Conservation (phyloP, 495 filamentous ascomycete genomes). For the Chaetomium cochliodes region DNA sequence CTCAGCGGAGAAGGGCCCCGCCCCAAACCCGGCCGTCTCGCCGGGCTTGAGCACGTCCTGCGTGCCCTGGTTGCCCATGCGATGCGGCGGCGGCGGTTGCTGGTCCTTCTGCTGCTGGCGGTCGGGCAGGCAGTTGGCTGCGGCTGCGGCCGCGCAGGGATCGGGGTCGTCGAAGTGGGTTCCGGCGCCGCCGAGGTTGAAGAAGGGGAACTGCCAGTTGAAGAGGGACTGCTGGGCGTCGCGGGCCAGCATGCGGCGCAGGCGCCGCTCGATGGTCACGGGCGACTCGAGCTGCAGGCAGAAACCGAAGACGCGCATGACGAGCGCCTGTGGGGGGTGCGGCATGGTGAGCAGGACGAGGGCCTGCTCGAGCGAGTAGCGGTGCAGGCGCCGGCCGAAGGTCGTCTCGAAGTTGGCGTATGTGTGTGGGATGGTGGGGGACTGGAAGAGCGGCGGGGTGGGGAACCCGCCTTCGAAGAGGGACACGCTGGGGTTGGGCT, state of each 20-base stretch:
- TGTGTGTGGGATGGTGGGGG: conserved; percentile 43
- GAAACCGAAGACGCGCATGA: conserved; percentile 65
- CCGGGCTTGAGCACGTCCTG: conserved; percentile 36
- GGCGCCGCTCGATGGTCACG: conserved; percentile 48
- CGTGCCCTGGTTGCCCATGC: conserved; percentile 38
- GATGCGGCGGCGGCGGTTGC: neutral
- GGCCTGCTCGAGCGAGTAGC: conserved; percentile 62
- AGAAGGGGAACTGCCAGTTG: conserved; percentile 61
- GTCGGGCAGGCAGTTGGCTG: conserved; percentile 9
- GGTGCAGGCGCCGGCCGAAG: conserved; percentile 70
- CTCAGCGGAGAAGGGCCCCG: conserved; percentile 41
- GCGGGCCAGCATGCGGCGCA: conserved; percentile 44
- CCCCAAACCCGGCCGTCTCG: conserved; percentile 40
- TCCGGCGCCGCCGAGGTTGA: conserved; percentile 66
- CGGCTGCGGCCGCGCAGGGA: neutral
- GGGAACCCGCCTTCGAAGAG: conserved; percentile 12
- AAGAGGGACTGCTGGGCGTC: conserved; percentile 53
- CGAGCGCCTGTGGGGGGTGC: conserved; percentile 46
- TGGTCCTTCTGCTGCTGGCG: neutral
- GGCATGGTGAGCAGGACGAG: conserved; percentile 59
- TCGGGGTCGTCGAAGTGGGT: conserved; percentile 52
- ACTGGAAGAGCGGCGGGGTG: conserved; percentile 23
- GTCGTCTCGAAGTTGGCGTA: conserved; percentile 62
- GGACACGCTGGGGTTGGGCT: conserved; percentile 11
- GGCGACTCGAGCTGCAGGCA: conserved; percentile 56